Base-by-base conservation (phyloP, 768 basidiomycete genomes). In the Rhizopogon salebrosus region DNA sequence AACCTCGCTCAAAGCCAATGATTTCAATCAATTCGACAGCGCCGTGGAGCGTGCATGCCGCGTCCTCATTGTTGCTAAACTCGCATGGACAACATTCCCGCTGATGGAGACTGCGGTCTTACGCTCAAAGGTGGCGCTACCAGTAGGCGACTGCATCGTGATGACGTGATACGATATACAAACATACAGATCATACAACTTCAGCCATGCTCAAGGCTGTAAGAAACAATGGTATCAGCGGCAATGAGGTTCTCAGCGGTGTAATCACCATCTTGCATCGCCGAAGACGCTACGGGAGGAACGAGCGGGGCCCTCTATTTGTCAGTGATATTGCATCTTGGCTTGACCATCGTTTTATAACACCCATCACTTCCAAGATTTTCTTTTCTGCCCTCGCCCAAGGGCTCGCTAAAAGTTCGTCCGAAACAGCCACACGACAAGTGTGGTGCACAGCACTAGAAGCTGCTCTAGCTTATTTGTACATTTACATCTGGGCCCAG, bases 301-400 rank as follows among this genome's bases (percentile, higher is more conserved):
- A 95, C 93, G 5, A 89, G 87, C 57, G 93, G 93, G 3, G 92
- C 92, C 0, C n/a, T n/a, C n/a, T n/a, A n/a, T n/a, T n/a, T n/a
- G n/a, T n/a, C n/a, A n/a, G n/a, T n/a, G n/a, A n/a, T n/a, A n/a
- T n/a, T n/a, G n/a, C n/a, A n/a, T n/a, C n/a, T n/a, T n/a, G n/a
- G n/a, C n/a, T n/a, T n/a, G n/a, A n/a, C n/a, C n/a, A n/a, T n/a
- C n/a, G n/a, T n/a, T n/a, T n/a, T n/a, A n/a, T n/a, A n/a, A n/a
- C n/a, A n/a, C n/a, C n/a, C n/a, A n/a, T n/a, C n/a, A n/a, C n/a
- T n/a, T n/a, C n/a, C n/a, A n/a, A n/a, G n/a, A n/a, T n/a, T n/a
- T n/a, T n/a, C n/a, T n/a, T n/a, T n/a, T n/a, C n/a, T n/a, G n/a
- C n/a, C n/a, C n/a, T n/a, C n/a, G n/a, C n/a, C n/a, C n/a, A n/a